Percentiles rank a stretch among this genome's conserved stretches.
Conservation (phyloP, 2,329 filamentous ascomycete genomes). For the Diplodia intermedia region DNA sequence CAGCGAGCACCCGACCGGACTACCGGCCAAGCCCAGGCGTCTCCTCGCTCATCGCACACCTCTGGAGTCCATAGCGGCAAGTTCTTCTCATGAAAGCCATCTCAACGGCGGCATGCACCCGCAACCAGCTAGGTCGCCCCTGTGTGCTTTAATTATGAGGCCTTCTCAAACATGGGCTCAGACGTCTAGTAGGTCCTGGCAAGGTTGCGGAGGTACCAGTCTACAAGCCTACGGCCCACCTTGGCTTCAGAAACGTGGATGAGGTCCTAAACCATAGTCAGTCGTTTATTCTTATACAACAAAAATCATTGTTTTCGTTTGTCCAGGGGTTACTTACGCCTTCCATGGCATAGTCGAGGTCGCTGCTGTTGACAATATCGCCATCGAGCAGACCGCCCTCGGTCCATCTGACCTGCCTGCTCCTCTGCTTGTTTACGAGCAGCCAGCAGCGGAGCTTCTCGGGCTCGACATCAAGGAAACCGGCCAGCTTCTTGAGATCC, state of each 20-base stretch:
- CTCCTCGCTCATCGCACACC: background rate
- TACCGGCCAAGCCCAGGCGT: background rate
- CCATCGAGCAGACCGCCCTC: slow-evolving; percentile 91
- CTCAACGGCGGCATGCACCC: background rate
- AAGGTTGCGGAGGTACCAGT: slow-evolving; percentile 98
- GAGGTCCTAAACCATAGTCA: slow-evolving; percentile 69
- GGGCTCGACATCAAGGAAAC: slow-evolving; percentile 96
- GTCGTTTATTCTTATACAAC: slow-evolving; percentile 6
- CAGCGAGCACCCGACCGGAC: background rate
- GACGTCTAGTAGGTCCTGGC: slow-evolving; percentile 82
- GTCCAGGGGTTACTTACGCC: slow-evolving; percentile 66
- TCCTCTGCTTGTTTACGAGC: slow-evolving; percentile 97
- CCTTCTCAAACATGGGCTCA: background rate
- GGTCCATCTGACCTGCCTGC: slow-evolving; percentile 92
- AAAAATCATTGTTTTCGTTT: background rate
- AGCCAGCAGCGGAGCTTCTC: slow-evolving; percentile 94
- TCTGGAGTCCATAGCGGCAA: slow-evolving; percentile 7
- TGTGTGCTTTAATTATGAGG: background rate
- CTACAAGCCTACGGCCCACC: slow-evolving; percentile 94
- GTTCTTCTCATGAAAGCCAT: background rate
- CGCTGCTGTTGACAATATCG: slow-evolving; percentile 89
- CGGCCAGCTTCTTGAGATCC: slow-evolving; percentile 97
- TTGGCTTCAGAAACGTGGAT: slow-evolving; percentile 99
- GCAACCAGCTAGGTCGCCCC: background rate
- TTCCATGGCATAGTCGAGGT: slow-evolving; percentile 96